phyloP scores from a whole-genome alignment of 2,329 filamentous ascomycete species.

The Sporothrix inflata region DNA sequence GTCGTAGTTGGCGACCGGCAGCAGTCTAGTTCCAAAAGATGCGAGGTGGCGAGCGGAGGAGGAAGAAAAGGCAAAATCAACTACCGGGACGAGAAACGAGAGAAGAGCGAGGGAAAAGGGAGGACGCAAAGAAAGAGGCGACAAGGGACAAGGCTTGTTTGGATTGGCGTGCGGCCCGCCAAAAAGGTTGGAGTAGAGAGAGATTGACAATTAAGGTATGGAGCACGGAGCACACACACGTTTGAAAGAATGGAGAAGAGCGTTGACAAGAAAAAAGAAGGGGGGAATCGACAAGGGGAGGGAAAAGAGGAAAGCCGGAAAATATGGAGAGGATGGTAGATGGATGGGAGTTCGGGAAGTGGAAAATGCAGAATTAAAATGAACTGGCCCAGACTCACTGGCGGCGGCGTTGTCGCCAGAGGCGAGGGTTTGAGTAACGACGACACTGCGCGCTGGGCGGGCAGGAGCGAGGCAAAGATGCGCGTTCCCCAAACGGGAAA shows the following conservation, averaged over 20 bases:
- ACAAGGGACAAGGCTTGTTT: slow-evolving; percentile 12
- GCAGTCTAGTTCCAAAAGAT: not conserved
- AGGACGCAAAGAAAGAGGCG: not conserved
- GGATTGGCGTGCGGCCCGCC: slow-evolving; percentile 12
- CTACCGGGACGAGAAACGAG: not conserved
- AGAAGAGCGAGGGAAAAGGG: not conserved
- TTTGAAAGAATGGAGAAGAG: not conserved
- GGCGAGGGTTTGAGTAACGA: slow-evolving; percentile 22
- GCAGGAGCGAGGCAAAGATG: not conserved
- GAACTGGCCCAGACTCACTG: slow-evolving; percentile 15
- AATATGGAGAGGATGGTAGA: slow-evolving; percentile 10
- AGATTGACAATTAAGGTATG: slow-evolving; percentile 5
- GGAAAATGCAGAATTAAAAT: slow-evolving; percentile 22
- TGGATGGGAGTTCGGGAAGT: not conserved
- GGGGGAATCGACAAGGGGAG: not conserved
- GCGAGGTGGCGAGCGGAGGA: not conserved
- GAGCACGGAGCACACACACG: slow-evolving; percentile 3
- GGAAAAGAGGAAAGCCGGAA: not conserved
- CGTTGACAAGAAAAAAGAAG: not conserved
- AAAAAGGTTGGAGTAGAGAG: not conserved
- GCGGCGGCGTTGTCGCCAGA: slow-evolving; percentile 20
- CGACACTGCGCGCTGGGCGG: not conserved
- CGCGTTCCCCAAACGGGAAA: slow-evolving; percentile 17
- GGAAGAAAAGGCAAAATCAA: not conserved
- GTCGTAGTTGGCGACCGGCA: not conserved